Evolutionary conservation across 306 rosid species (phyloP), one percentile per base, ranked within the genome.

Genomic region (Astragalus membranaceus): DNA sequence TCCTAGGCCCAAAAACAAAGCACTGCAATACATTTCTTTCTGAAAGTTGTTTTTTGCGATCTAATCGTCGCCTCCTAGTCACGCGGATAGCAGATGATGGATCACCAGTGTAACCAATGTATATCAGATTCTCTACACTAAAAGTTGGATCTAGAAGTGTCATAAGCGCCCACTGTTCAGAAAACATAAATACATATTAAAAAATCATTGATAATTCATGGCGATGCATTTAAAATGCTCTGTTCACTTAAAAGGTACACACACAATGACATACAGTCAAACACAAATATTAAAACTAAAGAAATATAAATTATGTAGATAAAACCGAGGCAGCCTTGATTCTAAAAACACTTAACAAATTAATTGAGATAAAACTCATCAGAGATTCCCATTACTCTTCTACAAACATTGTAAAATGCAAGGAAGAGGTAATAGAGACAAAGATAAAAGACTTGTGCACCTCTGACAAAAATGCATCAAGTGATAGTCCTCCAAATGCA

Each of bases 141-240:
- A 66, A 83, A 56, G 88, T 53, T 73, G 99, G 97, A 80, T 91
- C 80, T 75, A 95, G 65, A 62, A 86, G 96, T 9, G 99, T 86
- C 99, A 95, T 91, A 36, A 95, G 87, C 39, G 91, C 90, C 99
- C 99, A 95, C 99, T 92, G 96, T 77, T 64, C 66, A 75, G 32
- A 67, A 46, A 62, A 12, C 49, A 17, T 0, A 26, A 23, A 68
- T 47, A 55, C 23, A 83, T 77, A 83, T 79, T 39, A 7, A 26
- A 62, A 29, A 13, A 11, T 3, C 0, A 46, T 5, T 23, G 32
- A 76, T 26, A 37, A n/a, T 53, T n/a, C 8, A 14, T 13, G 8
- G 47, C 10, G 39, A 79, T 61, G 41, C 12, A 78, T 8, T 53
- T 36, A 69, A 50, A 63, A 55, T 37, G 35, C 44, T 14, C 33